A percentile compares a stretch with the other conserved stretches of the same genome.
Evolutionary conservation across 129 eudicot genomes (phyloP).

Genomic region (Pseudognaphalium luteoalbum): DNA sequence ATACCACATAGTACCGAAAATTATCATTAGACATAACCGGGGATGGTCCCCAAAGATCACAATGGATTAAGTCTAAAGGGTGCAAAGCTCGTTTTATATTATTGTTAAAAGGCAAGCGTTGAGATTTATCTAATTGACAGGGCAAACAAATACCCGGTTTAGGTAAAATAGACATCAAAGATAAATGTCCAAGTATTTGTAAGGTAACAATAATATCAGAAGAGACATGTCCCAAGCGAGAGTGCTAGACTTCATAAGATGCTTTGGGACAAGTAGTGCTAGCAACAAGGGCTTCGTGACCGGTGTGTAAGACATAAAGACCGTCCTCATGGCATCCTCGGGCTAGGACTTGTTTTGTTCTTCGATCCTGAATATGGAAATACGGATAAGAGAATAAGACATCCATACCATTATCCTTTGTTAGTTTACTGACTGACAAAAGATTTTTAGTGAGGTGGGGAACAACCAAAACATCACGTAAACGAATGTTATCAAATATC

Average conservation of each 20-base stretch:
- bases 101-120: too few species aligned
- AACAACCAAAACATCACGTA: not conserved
- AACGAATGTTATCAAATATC: not conserved
- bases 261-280: not conserved
- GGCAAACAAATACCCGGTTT: too few species aligned
- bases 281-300: not conserved
- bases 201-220: not conserved
- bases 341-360: not conserved
- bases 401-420: not conserved
- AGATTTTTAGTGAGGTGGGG: not conserved
- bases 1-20: too few species aligned
- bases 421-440: not conserved
- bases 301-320: not conserved
- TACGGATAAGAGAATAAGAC: not conserved
- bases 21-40: too few species aligned
- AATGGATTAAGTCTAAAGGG: too few species aligned
- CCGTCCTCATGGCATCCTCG: not conserved
- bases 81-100: too few species aligned
- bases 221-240: not conserved
- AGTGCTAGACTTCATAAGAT: not conserved
- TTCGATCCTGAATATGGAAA: not conserved
- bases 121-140: too few species aligned
- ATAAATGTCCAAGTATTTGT: not conserved
- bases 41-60: too few species aligned
- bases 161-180: too few species aligned